Conservation (phyloP, 2,329 filamentous ascomycete species). For the Epichloe hybrida region DNA sequence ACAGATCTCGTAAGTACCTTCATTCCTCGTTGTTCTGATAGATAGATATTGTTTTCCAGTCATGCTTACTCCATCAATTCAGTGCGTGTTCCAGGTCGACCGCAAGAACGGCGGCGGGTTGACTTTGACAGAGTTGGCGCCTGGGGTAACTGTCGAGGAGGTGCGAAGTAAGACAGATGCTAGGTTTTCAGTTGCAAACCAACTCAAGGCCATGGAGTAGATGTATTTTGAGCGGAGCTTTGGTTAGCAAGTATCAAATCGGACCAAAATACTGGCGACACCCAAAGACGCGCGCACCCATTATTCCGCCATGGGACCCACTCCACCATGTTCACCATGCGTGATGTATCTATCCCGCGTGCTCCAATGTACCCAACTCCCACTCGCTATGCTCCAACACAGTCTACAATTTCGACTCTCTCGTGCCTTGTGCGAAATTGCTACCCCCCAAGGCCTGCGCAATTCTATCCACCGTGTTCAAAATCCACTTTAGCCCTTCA, state of each 20-base stretch:
- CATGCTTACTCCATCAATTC: constrained; percentile 4
- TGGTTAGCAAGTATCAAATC: too few species aligned
- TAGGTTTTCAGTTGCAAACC: constrained; percentile 46
- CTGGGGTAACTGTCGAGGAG: constrained; percentile 54
- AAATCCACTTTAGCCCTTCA: constrained; percentile 33
- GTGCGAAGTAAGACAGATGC: constrained; percentile 58
- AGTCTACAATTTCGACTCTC: constrained; percentile 7
- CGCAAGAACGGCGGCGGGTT: constrained; percentile 41
- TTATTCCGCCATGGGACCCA: too few species aligned
- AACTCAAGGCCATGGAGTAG: constrained; percentile 35
- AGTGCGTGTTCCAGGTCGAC: constrained; percentile 60
- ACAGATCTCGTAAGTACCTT: constrained; percentile 50
- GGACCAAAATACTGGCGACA: too few species aligned
- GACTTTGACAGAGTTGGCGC: constrained; percentile 57
- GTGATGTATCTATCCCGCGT: background rate
- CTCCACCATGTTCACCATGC: too few species aligned
- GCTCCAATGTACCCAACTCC: background rate
- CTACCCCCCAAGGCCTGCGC: constrained; percentile 32
- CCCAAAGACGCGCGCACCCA: too few species aligned
- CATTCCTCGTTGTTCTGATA: background rate
- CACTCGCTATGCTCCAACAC: background rate
- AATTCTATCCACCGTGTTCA: constrained; percentile 31
- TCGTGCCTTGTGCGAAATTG: constrained; percentile 19
- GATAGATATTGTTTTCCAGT: background rate
- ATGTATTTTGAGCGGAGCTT: background rate